Evolutionary conservation across 352 stramenopile genomes (phyloP).

Genomic region (Pythium volutum): DNA sequence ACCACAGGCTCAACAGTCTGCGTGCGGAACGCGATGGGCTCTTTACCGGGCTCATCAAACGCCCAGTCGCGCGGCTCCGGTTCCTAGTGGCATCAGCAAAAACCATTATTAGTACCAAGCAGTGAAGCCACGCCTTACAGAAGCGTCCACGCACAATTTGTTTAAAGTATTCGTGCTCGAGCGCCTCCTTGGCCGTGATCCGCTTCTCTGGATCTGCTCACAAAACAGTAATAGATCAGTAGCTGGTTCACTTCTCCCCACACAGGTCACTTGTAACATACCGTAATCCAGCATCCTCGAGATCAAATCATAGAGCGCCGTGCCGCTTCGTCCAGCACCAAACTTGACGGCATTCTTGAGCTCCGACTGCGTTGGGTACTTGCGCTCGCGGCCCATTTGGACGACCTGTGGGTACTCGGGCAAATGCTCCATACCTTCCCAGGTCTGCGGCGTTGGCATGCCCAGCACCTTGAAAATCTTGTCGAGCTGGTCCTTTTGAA

Average conservation of each 20-base stretch:
- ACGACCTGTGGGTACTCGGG: slow-evolving; percentile 82
- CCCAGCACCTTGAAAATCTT: slow-evolving; percentile 91
- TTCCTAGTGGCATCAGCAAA: slow-evolving; percentile 38
- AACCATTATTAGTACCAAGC: neutral
- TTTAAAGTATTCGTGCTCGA: slow-evolving; percentile 94
- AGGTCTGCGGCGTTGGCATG: slow-evolving; percentile 80
- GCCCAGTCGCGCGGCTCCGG: slow-evolving; percentile 83
- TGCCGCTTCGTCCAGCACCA: slow-evolving; percentile 60
- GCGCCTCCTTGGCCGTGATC: slow-evolving; percentile 88
- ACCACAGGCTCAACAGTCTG: slow-evolving; percentile 73
- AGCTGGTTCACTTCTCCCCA: neutral
- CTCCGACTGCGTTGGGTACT: slow-evolving; percentile 81
- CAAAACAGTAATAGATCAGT: neutral
- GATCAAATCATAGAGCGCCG: slow-evolving; percentile 74
- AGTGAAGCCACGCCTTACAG: neutral
- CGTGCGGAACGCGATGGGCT: slow-evolving; percentile 82
- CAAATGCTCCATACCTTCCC: slow-evolving; percentile 80
- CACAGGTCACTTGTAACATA: slow-evolving; percentile 21
- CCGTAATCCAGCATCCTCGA: slow-evolving; percentile 81
- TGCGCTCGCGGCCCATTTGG: slow-evolving; percentile 81
- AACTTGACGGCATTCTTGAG: slow-evolving; percentile 86
- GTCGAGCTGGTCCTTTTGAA: slow-evolving; percentile 89
- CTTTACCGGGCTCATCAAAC: slow-evolving; percentile 84
- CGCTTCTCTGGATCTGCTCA: slow-evolving; percentile 36
- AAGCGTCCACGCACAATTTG: slow-evolving; percentile 57